Base-by-base conservation (phyloP, 768 basidiomycete genomes). In the Termitomyces sp. region DNA sequence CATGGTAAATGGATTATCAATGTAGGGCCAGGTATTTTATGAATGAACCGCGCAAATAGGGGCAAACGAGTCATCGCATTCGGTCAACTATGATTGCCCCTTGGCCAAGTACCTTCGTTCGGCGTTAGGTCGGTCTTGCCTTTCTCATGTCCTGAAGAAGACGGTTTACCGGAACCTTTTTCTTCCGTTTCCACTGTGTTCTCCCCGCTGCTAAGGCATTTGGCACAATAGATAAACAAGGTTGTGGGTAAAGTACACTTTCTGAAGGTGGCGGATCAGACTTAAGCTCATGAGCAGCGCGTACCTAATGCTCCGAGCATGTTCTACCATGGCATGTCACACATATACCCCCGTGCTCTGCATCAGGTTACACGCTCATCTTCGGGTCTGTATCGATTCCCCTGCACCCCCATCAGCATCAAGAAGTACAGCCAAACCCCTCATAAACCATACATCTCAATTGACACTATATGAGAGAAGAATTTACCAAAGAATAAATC, bases 11-110 rank as follows among this genome's bases (percentile, higher is more conserved):
- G 3, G 6, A n/a, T 33, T 22, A 36, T 9, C 8, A 42, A 18
- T 20, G 24, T n/a, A 26, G 29, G 22, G 22, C n/a, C 39, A 42
- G 31, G 39, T 18, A 37, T 52, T 58, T 61, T 61, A 61, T 55
- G 12, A 29, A 29, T 12, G 45, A n/a, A 31, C 28, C 2, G 7
- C 12, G n/a, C 53, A 58, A 61, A 58, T 58, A 61, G 60, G 57
- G 57, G 56, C 51, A 58, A 58, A 50, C 4, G 31, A 2, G n/a
- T 5, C 8, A 20, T 3, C 7, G n/a, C 20, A 22, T 16, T 34
- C 33, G 26, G 24, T 26, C 28, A 36, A 46, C 15, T n/a, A 26
- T 26, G 44, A 26, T 45, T 45, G n/a, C 18, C 44, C 16, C 24
- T 20, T 41, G 33, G 37, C 20, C 41, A 42, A 18, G 5, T 20